Percentiles rank a stretch among this genome's conserved stretches.
Evolutionary conservation across 805 yeast species (phyloP).

Genomic region (Brettanomyces custersianus): DNA sequence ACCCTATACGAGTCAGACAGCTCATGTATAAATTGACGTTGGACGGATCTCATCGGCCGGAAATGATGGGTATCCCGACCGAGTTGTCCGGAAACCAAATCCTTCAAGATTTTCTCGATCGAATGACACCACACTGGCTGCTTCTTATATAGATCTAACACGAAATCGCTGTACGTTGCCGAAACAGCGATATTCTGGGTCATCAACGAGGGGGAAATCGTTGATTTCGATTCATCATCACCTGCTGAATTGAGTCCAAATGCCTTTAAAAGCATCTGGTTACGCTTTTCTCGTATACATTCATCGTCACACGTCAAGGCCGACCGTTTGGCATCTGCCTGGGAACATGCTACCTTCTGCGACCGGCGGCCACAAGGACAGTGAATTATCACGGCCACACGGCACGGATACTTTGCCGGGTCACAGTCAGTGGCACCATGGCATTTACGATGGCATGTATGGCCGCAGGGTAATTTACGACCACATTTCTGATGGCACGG

Average conservation of each 20-base stretch:
- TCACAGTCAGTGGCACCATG: constrained; percentile 50
- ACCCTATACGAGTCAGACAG: constrained; percentile 51
- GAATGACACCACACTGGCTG: constrained; percentile 64
- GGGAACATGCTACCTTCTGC: constrained; percentile 43
- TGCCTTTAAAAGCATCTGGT: constrained; percentile 53
- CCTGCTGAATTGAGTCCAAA: constrained; percentile 25
- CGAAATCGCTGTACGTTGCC: constrained; percentile 36
- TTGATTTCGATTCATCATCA: neutral
- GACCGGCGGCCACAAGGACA: constrained; percentile 61
- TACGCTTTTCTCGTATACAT: constrained; percentile 55
- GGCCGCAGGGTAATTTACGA: constrained; percentile 54
- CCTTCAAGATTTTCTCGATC: constrained; percentile 45
- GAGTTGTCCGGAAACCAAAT: constrained; percentile 35
- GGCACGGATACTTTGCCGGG: constrained; percentile 40
- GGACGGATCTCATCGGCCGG: constrained; percentile 63
- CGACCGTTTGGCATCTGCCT: constrained; percentile 23
- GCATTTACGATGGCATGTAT: constrained; percentile 53
- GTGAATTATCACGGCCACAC: constrained; percentile 35
- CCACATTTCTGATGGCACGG: constrained; percentile 57
- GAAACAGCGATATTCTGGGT: constrained; percentile 18
- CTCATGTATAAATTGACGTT: constrained; percentile 63
- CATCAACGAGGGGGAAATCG: constrained; percentile 12
- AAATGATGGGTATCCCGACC: constrained; percentile 43
- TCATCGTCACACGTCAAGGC: constrained; percentile 64
- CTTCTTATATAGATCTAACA: constrained; percentile 36